Evolutionary conservation across 2,329 filamentous ascomycete genomes (phyloP).

Genomic region (Aspergillus phoenicis): DNA sequence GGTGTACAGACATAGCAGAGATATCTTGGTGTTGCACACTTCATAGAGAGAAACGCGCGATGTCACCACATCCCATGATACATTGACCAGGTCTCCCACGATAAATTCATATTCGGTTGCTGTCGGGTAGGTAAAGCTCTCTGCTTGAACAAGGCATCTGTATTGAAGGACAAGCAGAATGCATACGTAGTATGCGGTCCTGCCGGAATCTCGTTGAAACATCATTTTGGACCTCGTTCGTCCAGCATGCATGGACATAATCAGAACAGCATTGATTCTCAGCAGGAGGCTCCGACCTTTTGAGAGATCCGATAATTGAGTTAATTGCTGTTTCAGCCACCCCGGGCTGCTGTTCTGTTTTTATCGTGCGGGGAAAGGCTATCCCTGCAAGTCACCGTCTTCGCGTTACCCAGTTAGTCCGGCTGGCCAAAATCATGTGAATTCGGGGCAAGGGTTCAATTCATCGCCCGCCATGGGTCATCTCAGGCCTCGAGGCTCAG

Average conservation of each 20-base stretch:
- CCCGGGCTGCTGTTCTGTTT: neutral
- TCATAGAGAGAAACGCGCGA: slow-evolving; percentile 11
- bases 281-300: neutral
- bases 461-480: neutral
- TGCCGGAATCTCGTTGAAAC: neutral
- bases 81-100: slow-evolving; percentile 10
- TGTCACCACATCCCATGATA: slow-evolving; percentile 13
- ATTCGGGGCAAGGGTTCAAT: neutral
- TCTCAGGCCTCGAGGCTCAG: neutral
- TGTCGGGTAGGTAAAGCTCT: slow-evolving; percentile 8
- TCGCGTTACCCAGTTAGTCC: neutral
- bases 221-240: neutral
- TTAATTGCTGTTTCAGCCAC: neutral
- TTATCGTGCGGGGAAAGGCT: neutral
- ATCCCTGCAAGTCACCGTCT: neutral
- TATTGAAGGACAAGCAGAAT: neutral
- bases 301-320: neutral
- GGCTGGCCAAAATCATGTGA: neutral
- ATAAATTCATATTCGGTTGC: neutral
- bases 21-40: neutral
- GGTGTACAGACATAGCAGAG: neutral
- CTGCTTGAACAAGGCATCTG: neutral
- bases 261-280: neutral
- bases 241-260: neutral
- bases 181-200: neutral